These are phyloP conservation scores for Thelephora ganbajun DNA, from an alignment of 768 basidiomycete genomes.

Conservation along the genomic window DNA sequence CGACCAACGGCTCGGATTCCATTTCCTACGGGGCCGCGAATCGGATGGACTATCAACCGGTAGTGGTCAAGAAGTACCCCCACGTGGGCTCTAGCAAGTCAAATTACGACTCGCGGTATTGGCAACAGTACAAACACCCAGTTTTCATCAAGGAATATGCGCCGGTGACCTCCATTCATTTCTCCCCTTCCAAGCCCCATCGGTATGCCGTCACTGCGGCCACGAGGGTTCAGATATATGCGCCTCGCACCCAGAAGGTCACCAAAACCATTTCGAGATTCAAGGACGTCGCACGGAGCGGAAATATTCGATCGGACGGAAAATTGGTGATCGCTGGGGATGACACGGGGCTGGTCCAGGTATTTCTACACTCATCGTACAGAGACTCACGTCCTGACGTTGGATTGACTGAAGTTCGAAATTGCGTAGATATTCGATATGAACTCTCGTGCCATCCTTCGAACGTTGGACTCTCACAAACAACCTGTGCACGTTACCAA, in stretches of 20 bases:
- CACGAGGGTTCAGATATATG: constrained; percentile 88
- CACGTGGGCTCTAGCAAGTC: constrained; percentile 46
- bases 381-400: background rate
- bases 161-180: constrained; percentile 89
- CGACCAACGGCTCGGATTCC: background rate
- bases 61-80: constrained; percentile 44
- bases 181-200: constrained; percentile 78
- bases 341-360: constrained; percentile 81
- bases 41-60: constrained; percentile 71
- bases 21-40: background rate
- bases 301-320: constrained; percentile 81
- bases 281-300: constrained; percentile 89
- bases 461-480: constrained; percentile 86
- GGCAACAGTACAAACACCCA: constrained; percentile 79
- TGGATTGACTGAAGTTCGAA: background rate
- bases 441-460: constrained; percentile 82
- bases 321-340: constrained; percentile 93
- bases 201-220: constrained; percentile 93
- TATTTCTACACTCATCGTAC: constrained; percentile 10
- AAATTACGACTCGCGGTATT: constrained; percentile 65
- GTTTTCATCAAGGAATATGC: constrained; percentile 97
- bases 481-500: constrained; percentile 93
- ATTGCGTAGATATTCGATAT: constrained; percentile 67
- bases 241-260: constrained; percentile 90
- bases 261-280: constrained; percentile 94